Conservation (phyloP, 306 rosid genomes). For the Cotoneaster glaucophyllus region DNA sequence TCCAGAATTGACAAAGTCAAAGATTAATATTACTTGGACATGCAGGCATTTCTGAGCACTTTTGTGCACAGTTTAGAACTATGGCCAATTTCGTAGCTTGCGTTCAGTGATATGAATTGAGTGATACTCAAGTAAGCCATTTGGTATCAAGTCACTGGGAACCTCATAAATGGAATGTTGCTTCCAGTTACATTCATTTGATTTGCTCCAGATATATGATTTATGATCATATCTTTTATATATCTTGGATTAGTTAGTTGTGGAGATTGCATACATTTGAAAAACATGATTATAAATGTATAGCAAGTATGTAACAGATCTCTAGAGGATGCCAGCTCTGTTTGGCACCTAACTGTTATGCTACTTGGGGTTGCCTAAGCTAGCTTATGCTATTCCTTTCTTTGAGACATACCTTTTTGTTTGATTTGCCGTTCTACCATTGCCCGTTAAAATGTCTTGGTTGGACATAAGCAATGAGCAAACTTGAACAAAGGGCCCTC, state of each 20-base stretch:
- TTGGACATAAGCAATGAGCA: not conserved
- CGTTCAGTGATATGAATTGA: not conserved
- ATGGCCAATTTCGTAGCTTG: not conserved
- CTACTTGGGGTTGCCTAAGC: not conserved
- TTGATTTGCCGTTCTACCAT: not conserved
- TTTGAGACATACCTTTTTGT: not conserved
- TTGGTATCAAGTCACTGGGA: not conserved
- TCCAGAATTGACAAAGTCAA: not conserved
- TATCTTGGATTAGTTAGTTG: not conserved
- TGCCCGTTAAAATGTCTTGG: not conserved
- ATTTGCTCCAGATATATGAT: not conserved
- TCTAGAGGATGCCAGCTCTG: not conserved
- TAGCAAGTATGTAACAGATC: not conserved
- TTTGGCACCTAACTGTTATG: not conserved
- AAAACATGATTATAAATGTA: not conserved
- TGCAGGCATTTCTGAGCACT: not conserved
- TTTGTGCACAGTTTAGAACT: not conserved
- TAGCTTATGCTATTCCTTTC: not conserved
- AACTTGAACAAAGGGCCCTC: not conserved
- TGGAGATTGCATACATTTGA: not conserved
- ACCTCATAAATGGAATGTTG: not conserved
- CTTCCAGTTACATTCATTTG: not conserved
- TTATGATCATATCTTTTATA: not conserved
- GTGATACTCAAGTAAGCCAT: not conserved
- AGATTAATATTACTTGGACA: not conserved